Percentiles rank a stretch among this genome's conserved stretches.
Evolutionary conservation across 2,329 filamentous ascomycete species (phyloP).

Genomic region (Colletotrichum graminicola): DNA sequence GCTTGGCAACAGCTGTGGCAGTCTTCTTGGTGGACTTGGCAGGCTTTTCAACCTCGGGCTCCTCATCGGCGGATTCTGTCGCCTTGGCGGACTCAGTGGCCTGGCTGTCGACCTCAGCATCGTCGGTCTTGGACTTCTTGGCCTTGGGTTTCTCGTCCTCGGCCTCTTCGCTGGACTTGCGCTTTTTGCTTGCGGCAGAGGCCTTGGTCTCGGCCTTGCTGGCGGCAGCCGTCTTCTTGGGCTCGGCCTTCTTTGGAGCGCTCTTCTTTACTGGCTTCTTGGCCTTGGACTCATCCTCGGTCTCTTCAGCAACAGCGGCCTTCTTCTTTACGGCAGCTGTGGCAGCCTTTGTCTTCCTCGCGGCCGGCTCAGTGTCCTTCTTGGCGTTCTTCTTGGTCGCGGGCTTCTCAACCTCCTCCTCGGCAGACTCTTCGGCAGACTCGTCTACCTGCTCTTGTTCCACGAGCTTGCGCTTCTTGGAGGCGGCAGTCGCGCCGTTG

Average conservation of each 20-base stretch:
- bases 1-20: conserved; percentile 35
- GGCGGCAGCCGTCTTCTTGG: conserved; percentile 63
- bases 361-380: conserved; percentile 44
- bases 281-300: conserved; percentile 43
- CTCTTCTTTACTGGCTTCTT: conserved; percentile 60
- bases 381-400: conserved; percentile 50
- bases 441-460: conserved; percentile 25
- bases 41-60: conserved; percentile 34
- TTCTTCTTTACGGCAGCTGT: conserved; percentile 40
- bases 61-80: conserved; percentile 25
- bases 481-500: conserved; percentile 40
- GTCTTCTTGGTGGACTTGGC: conserved; percentile 42
- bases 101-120: conserved; percentile 39
- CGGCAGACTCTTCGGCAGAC: conserved; percentile 15
- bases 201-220: conserved; percentile 46
- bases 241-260: conserved; percentile 23
- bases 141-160: conserved; percentile 43
- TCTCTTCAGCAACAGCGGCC: conserved; percentile 64
- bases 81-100: conserved; percentile 38
- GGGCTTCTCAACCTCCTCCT: conserved; percentile 22
- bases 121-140: conserved; percentile 43
- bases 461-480: conserved; percentile 40
- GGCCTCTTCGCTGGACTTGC: conserved; percentile 40
- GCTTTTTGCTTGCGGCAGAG: conserved; percentile 41
- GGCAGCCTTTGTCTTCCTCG: conserved; percentile 37